Evolutionary conservation across 129 eudicot species (phyloP).

Genomic region (Heracleum sosnowskyi): DNA sequence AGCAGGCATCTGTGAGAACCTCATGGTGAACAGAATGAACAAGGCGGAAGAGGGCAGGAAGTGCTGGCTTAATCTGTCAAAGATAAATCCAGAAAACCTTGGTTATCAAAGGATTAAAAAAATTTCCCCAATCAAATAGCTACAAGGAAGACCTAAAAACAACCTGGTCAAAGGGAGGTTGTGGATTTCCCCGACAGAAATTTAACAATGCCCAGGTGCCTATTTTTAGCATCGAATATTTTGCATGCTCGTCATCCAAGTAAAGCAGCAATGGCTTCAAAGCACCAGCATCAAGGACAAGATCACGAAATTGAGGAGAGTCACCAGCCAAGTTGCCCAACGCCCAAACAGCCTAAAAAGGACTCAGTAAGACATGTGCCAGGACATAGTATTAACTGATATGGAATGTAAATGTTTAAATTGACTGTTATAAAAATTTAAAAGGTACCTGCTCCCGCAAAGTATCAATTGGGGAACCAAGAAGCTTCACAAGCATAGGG

Average conservation of each 20-base stretch:
- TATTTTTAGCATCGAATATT: conserved; percentile 80
- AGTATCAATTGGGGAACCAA: conserved; percentile 73
- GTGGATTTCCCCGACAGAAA: conserved; percentile 90
- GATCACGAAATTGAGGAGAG: conserved; percentile 84
- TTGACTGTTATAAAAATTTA: not conserved
- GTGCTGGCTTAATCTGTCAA: conserved; percentile 62
- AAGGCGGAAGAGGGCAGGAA: conserved; percentile 73
- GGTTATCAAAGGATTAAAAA: not conserved
- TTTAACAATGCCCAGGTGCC: conserved; percentile 93
- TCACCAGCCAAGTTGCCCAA: conserved; percentile 93
- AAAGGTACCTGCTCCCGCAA: conserved; percentile 80
- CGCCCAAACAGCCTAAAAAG: conserved; percentile 81
- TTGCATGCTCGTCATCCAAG: conserved; percentile 53
- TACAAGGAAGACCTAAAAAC: conserved; percentile 3
- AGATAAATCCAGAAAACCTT: not conserved
- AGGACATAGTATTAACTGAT: not conserved
- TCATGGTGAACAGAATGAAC: conserved; percentile 69
- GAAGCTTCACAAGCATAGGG: conserved; percentile 79
- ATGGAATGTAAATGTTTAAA: not conserved
- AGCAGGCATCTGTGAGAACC: conserved; percentile 84
- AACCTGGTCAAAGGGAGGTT: conserved; percentile 82
- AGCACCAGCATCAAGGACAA: conserved; percentile 78
- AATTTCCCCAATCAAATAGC: not conserved
- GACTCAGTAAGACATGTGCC: not conserved
- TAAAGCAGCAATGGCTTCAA: conserved; percentile 59